These are phyloP conservation scores for Raphanus raphanistrum DNA, from an alignment of 345 rosid genomes.

Conservation along the genomic window DNA sequence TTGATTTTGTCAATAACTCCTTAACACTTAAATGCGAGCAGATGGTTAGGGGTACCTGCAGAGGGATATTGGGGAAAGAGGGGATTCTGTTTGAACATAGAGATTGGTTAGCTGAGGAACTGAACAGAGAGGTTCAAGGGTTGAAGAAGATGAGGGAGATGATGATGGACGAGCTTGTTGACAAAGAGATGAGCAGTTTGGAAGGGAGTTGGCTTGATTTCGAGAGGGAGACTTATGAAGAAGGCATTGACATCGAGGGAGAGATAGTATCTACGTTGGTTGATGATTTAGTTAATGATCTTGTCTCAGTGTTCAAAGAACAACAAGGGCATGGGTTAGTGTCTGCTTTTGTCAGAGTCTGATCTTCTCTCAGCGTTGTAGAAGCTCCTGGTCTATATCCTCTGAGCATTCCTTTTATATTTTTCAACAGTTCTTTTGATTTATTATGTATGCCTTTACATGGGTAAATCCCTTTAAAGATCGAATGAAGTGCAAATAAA, in stretches of 20 bases:
- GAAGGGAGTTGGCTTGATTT: not conserved
- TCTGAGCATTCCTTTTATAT: not conserved
- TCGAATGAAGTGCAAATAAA: not conserved
- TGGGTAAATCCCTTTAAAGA: not conserved
- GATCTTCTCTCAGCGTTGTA: not conserved
- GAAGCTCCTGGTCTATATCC: not conserved
- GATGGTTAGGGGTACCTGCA: not conserved
- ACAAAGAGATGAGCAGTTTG: not conserved
- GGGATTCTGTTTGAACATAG: not conserved
- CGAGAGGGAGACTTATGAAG: not conserved
- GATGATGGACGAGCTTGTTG: constrained; percentile 1
- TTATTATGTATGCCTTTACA: not conserved
- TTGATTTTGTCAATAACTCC: not conserved
- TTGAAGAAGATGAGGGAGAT: constrained; percentile 4
- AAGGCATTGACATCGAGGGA: not conserved
- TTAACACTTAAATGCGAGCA: not conserved
- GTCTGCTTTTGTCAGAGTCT: not conserved
- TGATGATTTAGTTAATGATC: not conserved
- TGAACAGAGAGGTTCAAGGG: not conserved
- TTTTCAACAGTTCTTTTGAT: not conserved
- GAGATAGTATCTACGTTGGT: not conserved
- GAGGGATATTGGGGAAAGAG: not conserved
- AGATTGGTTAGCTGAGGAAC: not conserved
- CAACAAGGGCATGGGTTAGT: not conserved
- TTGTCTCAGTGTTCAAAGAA: not conserved